Evolutionary conservation across 148 eudicot species (phyloP).

Genomic region (Vaccinium corymbosum): DNA sequence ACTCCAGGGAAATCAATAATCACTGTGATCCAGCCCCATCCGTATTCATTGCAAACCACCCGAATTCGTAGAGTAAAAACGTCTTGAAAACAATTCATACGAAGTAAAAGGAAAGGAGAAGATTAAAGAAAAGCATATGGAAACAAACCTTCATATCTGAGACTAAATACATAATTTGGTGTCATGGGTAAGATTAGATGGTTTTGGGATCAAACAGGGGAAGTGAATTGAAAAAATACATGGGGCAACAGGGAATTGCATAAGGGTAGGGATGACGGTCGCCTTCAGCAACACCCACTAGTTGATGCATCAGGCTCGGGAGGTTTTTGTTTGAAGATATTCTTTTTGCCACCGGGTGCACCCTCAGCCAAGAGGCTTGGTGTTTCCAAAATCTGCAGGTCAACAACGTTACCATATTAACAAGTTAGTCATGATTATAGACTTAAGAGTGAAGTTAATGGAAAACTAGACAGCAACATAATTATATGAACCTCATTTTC

Average conservation of each 20-base stretch:
- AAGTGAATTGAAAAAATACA: background rate
- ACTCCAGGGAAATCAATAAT: background rate
- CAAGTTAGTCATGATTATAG: background rate
- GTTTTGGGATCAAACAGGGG: constrained; percentile 8
- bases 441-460: background rate
- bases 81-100: background rate
- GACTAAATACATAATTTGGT: background rate
- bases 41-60: background rate
- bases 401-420: background rate
- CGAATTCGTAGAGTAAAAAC: background rate
- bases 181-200: background rate
- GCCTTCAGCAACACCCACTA: constrained; percentile 69
- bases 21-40: background rate
- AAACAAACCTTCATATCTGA: background rate
- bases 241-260: background rate
- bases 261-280: background rate
- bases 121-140: background rate
- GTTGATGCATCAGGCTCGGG: constrained; percentile 53
- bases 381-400: constrained; percentile 72
- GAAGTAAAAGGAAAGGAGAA: background rate
- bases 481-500: background rate
- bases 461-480: background rate
- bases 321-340: constrained; percentile 40
- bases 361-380: constrained; percentile 86
- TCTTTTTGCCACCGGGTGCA: constrained; percentile 59